Percentiles rank a stretch among this genome's conserved stretches.
Conservation (phyloP, 257 asterid genomes). For the Primulina huaijiensis region DNA sequence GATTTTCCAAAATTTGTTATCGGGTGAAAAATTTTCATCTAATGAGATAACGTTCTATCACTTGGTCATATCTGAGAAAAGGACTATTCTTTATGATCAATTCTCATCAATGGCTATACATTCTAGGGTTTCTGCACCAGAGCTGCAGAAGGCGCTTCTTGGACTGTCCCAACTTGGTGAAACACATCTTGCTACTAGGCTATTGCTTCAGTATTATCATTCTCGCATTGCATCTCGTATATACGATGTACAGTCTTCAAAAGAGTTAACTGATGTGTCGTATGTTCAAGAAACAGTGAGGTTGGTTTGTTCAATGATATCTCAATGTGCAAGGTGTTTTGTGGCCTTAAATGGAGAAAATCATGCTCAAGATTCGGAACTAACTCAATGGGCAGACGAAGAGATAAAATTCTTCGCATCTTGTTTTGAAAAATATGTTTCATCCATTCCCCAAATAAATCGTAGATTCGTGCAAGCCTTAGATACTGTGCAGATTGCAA, state of each 20-base stretch:
- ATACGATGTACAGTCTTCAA: constrained; percentile 37
- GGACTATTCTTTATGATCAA: constrained; percentile 41
- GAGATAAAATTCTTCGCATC: constrained; percentile 42
- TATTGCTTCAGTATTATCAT: constrained; percentile 55
- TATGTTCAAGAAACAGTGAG: constrained; percentile 41
- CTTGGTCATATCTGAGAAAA: constrained; percentile 50
- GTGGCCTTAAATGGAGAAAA: constrained; percentile 49
- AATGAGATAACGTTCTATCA: constrained; percentile 43
- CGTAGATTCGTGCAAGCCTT: constrained; percentile 45
- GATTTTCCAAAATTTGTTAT: constrained; percentile 31
- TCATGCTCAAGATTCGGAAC: constrained; percentile 35
- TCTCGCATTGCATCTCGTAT: constrained; percentile 43
- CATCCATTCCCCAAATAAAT: constrained; percentile 47
- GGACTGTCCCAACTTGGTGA: constrained; percentile 60
- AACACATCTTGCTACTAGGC: constrained; percentile 39
- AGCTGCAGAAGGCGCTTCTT: constrained; percentile 59
- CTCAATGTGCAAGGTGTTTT: constrained; percentile 61
- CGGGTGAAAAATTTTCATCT: constrained; percentile 32
- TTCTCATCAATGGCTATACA: constrained; percentile 43
- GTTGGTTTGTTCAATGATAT: constrained; percentile 55
- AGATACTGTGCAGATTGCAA: constrained; percentile 50
- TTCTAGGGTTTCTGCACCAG: constrained; percentile 57
- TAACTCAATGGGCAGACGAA: constrained; percentile 49
- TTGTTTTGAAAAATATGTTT: constrained; percentile 39
- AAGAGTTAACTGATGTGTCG: constrained; percentile 27